Base-by-base conservation (phyloP, 2,329 filamentous ascomycete species). In the Botrytis deweyae region DNA sequence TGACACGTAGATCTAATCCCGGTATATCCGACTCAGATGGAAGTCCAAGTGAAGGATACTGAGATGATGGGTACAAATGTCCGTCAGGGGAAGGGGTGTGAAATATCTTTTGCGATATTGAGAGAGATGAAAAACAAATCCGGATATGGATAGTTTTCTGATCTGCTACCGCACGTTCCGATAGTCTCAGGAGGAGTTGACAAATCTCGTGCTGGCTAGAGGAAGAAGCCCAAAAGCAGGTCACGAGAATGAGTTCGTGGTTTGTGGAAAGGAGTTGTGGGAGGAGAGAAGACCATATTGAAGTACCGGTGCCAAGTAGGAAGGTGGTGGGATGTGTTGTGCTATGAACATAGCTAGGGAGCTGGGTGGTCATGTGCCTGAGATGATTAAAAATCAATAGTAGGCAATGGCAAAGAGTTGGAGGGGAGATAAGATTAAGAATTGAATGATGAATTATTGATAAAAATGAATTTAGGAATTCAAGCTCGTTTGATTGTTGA, bases 181-280 rank as follows among this genome's bases (percentile, higher is more conserved):
- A 92, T 14, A 96, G 85, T 70, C 84, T 84, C 22, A 85, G 22
- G 20, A 83, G 58, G 84, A 85, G 67, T 14, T 71, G n/a, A 36
- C 49, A 40, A 20, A 96, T 83, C 0, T 86, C 86, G 6, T 86
- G 83, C 29, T 91, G 84, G 0, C 89, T 91, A 1, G 86, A 82
- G 0, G 92, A 95, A 0, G 84, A 84, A 0, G 93, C 90, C 92
- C 93, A 95, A 82, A 95, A 96, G 82, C 93, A 95, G 14, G 93
- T 95, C 10, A 94, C 91, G 61, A 96, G 86, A 74, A 94, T 88
- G 38, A 72, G 63, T 33, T 55, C 33, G 25, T 72, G 70, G 1
- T 29, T 72, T 42, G 70, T 72, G 25, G n/a, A 29, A 10, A 68
- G 52, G 52, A 72, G 70, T n/a, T 42, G n/a, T 4, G 63, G 70